These are phyloP conservation scores for Protomyces arabidopsidicola DNA, from an alignment of 1,139 yeast species.

Conservation along the genomic window DNA sequence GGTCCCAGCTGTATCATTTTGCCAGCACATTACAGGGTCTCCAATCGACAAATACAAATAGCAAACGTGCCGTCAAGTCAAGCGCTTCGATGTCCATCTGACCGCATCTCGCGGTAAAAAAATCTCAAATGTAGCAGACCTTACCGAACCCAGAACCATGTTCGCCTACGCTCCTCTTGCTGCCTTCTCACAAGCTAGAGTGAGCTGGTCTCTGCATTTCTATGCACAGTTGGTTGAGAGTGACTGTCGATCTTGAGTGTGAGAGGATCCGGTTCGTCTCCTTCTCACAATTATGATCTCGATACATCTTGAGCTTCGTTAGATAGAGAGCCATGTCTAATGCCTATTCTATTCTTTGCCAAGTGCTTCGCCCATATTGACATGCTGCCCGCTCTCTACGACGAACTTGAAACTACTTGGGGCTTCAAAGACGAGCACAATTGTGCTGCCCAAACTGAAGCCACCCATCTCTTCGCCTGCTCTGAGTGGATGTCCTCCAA, in stretches of 20 bases:
- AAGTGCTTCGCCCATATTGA: constrained; percentile 60
- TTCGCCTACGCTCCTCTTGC: constrained; percentile 1
- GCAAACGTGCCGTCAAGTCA: too few relatives aligned
- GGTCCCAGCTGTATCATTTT: too few relatives aligned
- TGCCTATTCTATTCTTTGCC: background rate
- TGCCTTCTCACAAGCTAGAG: background rate
- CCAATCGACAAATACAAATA: too few relatives aligned
- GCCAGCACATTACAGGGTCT: too few relatives aligned
- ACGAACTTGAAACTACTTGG: constrained; percentile 70
- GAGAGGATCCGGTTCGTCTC: background rate
- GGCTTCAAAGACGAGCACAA: constrained; percentile 93
- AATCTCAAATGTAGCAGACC: too few relatives aligned
- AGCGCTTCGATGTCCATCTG: too few relatives aligned
- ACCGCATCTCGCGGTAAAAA: too few relatives aligned
- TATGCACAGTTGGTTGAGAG: background rate
- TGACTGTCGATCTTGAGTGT: background rate
- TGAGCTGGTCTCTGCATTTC: background rate
- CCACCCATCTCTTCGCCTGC: constrained; percentile 98
- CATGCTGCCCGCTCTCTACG: constrained; percentile 65
- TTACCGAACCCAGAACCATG: background rate
- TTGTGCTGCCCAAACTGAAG: constrained; percentile 90
- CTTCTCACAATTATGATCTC: background rate
- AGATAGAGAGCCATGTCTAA: background rate
- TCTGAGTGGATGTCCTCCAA: constrained; percentile 81
- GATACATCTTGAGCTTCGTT: background rate